Conservation (phyloP, 306 rosid genomes). For the Vigna unguiculata region DNA sequence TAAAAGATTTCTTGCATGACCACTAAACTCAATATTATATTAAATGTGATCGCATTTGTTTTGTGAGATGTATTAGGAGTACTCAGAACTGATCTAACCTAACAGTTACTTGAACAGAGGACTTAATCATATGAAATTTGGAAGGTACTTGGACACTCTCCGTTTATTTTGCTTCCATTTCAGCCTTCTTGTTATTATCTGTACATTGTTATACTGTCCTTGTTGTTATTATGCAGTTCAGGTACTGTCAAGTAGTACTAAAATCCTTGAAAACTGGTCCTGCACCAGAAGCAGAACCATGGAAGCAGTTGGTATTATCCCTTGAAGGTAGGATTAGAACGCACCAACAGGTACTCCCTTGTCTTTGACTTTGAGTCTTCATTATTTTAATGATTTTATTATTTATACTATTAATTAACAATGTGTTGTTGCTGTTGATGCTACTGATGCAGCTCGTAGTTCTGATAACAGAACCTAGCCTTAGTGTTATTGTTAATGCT, state of each 20-base stretch:
- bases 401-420: slow-evolving; percentile 21
- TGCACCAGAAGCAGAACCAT: slow-evolving; percentile 83
- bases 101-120: slow-evolving; percentile 68
- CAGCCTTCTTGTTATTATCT: slow-evolving; percentile 77
- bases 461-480: too few species aligned
- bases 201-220: slow-evolving; percentile 9
- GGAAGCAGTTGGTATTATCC: slow-evolving; percentile 77
- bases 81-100: slow-evolving; percentile 37
- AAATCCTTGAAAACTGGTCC: slow-evolving; percentile 87
- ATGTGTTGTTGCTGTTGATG: too few species aligned
- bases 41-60: background rate
- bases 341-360: slow-evolving; percentile 77
- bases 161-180: slow-evolving; percentile 80
- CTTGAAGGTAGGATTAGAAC: slow-evolving; percentile 92
- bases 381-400: slow-evolving; percentile 30
- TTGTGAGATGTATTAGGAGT: background rate
- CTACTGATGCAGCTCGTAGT: too few species aligned
- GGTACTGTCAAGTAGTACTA: slow-evolving; percentile 84
- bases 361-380: slow-evolving; percentile 18
- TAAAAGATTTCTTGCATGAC: too few species aligned
- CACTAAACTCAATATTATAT: background rate
- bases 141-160: slow-evolving; percentile 92
- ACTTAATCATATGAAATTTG: slow-evolving; percentile 90
- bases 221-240: slow-evolving; percentile 43
- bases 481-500: too few species aligned